Evolutionary conservation across 2,329 filamentous ascomycete genomes (phyloP).

Genomic region (Scedosporium aurantiacum): DNA sequence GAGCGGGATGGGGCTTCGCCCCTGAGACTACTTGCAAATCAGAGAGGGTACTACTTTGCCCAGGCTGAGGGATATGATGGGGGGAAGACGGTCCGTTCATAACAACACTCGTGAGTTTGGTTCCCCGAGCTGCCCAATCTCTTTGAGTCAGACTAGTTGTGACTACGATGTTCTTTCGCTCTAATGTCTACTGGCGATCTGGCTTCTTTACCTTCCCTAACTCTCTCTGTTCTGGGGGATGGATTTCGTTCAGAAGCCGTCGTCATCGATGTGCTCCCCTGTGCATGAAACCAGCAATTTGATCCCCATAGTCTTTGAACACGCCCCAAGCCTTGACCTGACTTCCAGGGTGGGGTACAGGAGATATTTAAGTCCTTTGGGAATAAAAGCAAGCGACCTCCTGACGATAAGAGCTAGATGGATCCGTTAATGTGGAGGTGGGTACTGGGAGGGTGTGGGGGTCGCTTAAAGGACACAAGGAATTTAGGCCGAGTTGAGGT

Average conservation of each 20-base stretch:
- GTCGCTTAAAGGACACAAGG: conserved; percentile 14
- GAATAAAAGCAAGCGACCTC: conserved; percentile 10
- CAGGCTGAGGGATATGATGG: not conserved
- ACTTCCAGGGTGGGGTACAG: conserved; percentile 14
- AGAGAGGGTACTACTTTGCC: conserved; percentile 18
- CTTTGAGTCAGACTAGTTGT: not conserved
- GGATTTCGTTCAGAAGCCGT: conserved; percentile 13
- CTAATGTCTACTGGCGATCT: conserved; percentile 8
- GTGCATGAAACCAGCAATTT: conserved; percentile 15
- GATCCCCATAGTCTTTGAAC: conserved; percentile 8
- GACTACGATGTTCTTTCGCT: conserved; percentile 6
- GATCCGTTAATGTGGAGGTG: conserved; percentile 11
- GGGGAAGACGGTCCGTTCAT: not conserved
- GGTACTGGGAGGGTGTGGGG: conserved; percentile 12
- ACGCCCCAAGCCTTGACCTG: conserved; percentile 11
- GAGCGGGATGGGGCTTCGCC: conserved; percentile 9
- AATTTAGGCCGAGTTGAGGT: conserved; percentile 12
- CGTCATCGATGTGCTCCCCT: conserved; percentile 14
- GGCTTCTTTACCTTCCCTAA: not conserved
- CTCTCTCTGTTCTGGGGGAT: conserved; percentile 13
- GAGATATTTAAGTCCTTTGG: conserved; percentile 8
- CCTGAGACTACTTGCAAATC: conserved; percentile 17
- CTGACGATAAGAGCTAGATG: conserved; percentile 15
- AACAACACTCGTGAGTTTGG: not conserved
- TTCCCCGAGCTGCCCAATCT: not conserved